These are phyloP conservation scores for Rhizoclosmatium sp. DNA, from an alignment of 192 early-diverging fungal species.

Conservation along the genomic window DNA sequence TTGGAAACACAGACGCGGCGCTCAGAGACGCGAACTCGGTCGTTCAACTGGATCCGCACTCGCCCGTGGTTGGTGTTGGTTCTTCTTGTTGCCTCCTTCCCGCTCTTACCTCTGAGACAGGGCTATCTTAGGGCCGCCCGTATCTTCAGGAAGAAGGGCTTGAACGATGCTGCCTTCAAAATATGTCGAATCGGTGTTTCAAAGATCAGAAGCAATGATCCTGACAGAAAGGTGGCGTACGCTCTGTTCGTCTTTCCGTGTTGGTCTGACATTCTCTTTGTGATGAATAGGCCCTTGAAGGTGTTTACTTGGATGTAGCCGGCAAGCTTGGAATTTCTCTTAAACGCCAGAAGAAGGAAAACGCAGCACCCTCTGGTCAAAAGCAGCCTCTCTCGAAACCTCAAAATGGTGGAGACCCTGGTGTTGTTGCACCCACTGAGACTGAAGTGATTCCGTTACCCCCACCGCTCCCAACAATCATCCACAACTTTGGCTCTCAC, in stretches of 20 bases:
- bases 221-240: conserved; percentile 14
- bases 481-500: conserved; percentile 36
- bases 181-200: conserved; percentile 8
- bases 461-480: neutral
- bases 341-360: conserved; percentile 18
- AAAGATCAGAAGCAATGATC: conserved; percentile 12
- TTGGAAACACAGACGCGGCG: conserved; percentile 19
- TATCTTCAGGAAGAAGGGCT: conserved; percentile 21
- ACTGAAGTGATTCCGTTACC: neutral
- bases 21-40: conserved; percentile 16
- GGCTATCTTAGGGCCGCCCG: conserved; percentile 25
- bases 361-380: neutral
- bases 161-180: conserved; percentile 30
- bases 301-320: conserved; percentile 10
- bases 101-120: neutral
- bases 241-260: neutral
- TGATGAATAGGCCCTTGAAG: conserved; percentile 24
- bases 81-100: neutral
- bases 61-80: neutral
- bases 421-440: too few species aligned
- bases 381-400: neutral
- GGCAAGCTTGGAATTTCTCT: conserved; percentile 20
- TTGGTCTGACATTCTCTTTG: neutral
- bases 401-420: neutral
- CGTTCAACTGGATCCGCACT: neutral